Base-by-base conservation (phyloP, 176 grass and related monocot species). In the Stipa capillata region DNA sequence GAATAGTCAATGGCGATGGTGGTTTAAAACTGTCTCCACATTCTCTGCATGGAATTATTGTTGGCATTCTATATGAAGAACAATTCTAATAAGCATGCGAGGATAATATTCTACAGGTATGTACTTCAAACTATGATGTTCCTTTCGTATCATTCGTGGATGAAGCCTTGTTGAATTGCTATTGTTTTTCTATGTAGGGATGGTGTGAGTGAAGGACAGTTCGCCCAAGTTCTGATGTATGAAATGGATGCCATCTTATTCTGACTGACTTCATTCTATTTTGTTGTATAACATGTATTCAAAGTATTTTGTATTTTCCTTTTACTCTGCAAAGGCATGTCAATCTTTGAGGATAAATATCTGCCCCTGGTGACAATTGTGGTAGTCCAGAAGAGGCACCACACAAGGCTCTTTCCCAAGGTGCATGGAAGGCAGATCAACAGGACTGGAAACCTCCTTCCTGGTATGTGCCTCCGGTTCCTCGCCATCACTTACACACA, bases 61-160 rank as follows among this genome's bases (percentile, higher is more conserved):
- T 0, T 43, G 17, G 72, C 86, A 8, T 97, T 97, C 67, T 72
- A 3, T 40, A 79, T 3, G n/a, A 55, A 60, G 42, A 88, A 71
- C 18, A 4, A 10, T 0, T 5, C 0, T 5, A 92, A n/a, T n/a
- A n/a, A 77, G 61, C 94, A 91, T 27, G 0, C 3, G 2, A 83
- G 89, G 67, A 97, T 97, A n/a, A 94, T 97, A 47, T 97, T 97
- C 58, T 97, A 97, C 79, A 92, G 94, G 94, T 88, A 72, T 41
- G 40, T 55, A 60, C 20, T 64, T 48, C 25, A 25, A 31, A 74
- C 69, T 82, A 27, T 54, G 13, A 9, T 57, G n/a, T 18, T n/a
- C n/a, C n/a, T n/a, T n/a, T n/a, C n/a, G n/a, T 71, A 53, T 42
- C 2, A 1, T 42, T 39, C 3, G 42, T 72, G 34, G 37, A 52